Base-by-base conservation (phyloP, 2,329 filamentous ascomycete genomes). In the Colletotrichum sublineola region DNA sequence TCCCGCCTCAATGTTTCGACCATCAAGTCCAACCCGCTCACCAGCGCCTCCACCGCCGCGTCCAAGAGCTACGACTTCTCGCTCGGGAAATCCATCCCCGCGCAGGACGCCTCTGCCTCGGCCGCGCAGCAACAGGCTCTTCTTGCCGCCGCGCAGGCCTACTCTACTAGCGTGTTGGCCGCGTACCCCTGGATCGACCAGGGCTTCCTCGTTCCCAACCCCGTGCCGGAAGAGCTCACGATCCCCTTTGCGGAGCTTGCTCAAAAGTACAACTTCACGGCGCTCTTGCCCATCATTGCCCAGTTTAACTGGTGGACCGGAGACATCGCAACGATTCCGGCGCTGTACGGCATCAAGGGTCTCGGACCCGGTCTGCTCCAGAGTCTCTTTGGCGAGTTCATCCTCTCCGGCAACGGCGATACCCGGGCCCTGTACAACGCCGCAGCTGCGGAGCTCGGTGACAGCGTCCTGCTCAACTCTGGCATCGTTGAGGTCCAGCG, bases 201-300 rank as follows among this genome's bases (percentile, higher is more conserved):
- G 12, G 81, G 82, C 1, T 82, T 81, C 66, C 78, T 67, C 40
- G 62, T 88, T 0, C 84, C 85, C 0, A 74, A 81, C n/a, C 79
- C 81, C 8, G 81, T 87, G 0, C 85, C 85, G 0, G 79, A 82
- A 40, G 86, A 87, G 53, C 77, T 88, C 0, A 74, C 83, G 7
- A 74, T 83, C 0, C 80, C 84, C 0, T 86, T 82, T 48, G 80
- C 82, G 1, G 78, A 84, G 9, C 85, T 86, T 63, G 76, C 84
- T 8, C 75, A 79, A 24, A 84, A 86, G 73, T 80, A 86, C 74
- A 74, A 78, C 36, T 76, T 88, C 7, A 75, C 79, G 29, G 79
- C 78, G 20, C 74, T 82, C 0, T 77, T 84, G 0, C 76, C 76
- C 9, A 71, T 79, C n/a, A 77, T 83, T 9, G 81, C 76, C 66